These are phyloP conservation scores for Fusarium solani-melongenae DNA, from an alignment of 2,329 filamentous ascomycete genomes.

Conservation along the genomic window DNA sequence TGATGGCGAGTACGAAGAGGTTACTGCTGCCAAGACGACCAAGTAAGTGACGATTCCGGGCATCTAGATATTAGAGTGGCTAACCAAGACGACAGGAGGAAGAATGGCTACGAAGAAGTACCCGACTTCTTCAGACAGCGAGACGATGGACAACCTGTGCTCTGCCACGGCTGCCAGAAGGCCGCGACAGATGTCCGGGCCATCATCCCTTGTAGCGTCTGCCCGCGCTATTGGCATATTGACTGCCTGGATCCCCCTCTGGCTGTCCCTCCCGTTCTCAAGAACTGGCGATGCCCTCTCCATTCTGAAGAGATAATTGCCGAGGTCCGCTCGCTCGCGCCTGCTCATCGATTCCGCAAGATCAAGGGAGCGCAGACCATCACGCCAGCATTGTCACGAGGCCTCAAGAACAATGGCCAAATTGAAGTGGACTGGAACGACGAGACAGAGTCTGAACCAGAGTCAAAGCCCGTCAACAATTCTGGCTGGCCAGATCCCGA, in stretches of 20 bases:
- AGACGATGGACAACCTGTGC: slow-evolving; percentile 80
- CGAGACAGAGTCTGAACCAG: slow-evolving; percentile 57
- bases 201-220: slow-evolving; percentile 89
- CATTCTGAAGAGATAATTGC: slow-evolving; percentile 82
- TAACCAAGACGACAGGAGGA: slow-evolving; percentile 54
- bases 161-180: slow-evolving; percentile 81
- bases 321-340: slow-evolving; percentile 67
- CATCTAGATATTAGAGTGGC: not conserved
- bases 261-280: slow-evolving; percentile 79
- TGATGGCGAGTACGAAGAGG: slow-evolving; percentile 85
- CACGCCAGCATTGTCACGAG: slow-evolving; percentile 67
- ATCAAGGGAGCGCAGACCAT: slow-evolving; percentile 66
- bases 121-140: slow-evolving; percentile 76
- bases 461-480: slow-evolving; percentile 58
- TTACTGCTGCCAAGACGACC: slow-evolving; percentile 66
- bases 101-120: slow-evolving; percentile 67
- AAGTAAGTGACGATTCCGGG: slow-evolving; percentile 63
- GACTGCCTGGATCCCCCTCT: slow-evolving; percentile 91
- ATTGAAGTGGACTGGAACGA: slow-evolving; percentile 75
- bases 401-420: slow-evolving; percentile 75
- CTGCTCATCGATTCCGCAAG: slow-evolving; percentile 71
- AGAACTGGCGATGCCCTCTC: slow-evolving; percentile 89
- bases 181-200: slow-evolving; percentile 70
- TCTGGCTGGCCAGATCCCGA: slow-evolving; percentile 67
- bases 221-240: slow-evolving; percentile 86